Base-by-base conservation (phyloP, 345 rosid species). In the Linum trigynum region DNA sequence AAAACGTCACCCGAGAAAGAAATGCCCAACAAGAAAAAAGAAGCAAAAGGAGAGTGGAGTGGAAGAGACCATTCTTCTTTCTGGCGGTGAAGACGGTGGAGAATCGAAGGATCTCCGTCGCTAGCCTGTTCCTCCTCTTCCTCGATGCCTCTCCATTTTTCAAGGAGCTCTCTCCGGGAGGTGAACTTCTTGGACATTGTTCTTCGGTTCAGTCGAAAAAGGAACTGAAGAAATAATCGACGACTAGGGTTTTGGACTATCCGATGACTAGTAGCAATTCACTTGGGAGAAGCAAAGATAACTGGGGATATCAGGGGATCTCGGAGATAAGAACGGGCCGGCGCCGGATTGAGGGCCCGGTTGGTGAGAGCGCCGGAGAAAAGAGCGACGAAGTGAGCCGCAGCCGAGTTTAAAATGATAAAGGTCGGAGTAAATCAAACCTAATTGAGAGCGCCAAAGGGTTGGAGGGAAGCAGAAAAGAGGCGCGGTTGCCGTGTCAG, bases 101-200 rank as follows among this genome's bases (percentile, higher is more conserved):
- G 73, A 36, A 68, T 17, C 0, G 72, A 71, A n/a, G 84, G 85
- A 75, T 79, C 84, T 67, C 65, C 71, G 55, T 81, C 83, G 40
- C 78, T 79, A 64, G 65, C 72, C 23, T 70, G 82, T 48, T 85
- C 91, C 67, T 83, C 96, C 63, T 84, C 92, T 68, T 88, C 94
- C 76, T 94, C 84, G 72, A 94, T 85, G 69, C 67, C 77, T 51
- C 87, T 81, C 99, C 96, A 86, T 67, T 86, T 81, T 58, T 80
- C 81, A 69, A 88, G 73, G 43, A 94, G 75, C 67, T 79, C 86
- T 68, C 67, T 74, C 72, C 79, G 36, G 10, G 38, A 37, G 5
- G 23, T 3, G 5, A 57, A 17, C 61, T 1, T 37, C 8, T 16
- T 57, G 38, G 61, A 32, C 61, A 57, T 57, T 23, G 38, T 37